Conservation (phyloP, 2,329 filamentous ascomycete genomes). For the Ceratocystis diversiconidia region DNA sequence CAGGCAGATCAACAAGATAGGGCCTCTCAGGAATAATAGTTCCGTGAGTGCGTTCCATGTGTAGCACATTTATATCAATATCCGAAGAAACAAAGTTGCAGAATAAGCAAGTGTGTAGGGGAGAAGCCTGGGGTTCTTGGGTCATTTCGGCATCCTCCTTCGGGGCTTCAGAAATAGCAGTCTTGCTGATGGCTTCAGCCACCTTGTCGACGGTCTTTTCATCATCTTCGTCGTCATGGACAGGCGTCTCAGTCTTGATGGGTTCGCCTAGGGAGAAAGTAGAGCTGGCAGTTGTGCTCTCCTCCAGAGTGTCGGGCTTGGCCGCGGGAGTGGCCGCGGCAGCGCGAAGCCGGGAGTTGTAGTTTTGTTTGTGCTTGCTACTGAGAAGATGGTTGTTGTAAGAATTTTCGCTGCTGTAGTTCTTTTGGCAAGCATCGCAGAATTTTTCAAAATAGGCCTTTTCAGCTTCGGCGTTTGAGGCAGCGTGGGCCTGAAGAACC, state of each 20-base stretch:
- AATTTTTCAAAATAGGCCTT: conserved; percentile 76
- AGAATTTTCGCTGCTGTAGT: conserved; percentile 92
- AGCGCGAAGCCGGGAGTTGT: conserved; percentile 21
- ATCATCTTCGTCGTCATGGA: conserved; percentile 49
- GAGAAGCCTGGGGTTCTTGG: conserved; percentile 19
- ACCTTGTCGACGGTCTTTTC: conserved; percentile 67
- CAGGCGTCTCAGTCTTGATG: conserved; percentile 29
- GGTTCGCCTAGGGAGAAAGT: conserved; percentile 84
- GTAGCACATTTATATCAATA: conserved; percentile 59
- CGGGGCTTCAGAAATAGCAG: conserved; percentile 47
- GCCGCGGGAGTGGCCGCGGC: conserved; percentile 23
- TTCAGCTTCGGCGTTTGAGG: conserved; percentile 68
- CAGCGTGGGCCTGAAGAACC: conserved; percentile 78
- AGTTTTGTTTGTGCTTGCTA: conserved; percentile 66
- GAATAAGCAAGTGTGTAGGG: conserved; percentile 54
- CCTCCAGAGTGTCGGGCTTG: conserved; percentile 51
- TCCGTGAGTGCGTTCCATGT: conserved; percentile 88
- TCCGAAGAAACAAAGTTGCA: conserved; percentile 76
- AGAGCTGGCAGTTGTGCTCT: conserved; percentile 73
- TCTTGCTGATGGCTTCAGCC: conserved; percentile 60
- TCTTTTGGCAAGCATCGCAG: conserved; percentile 74
- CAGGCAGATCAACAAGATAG: conserved; percentile 70
- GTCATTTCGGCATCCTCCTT: conserved; percentile 34
- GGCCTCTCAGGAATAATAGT: conserved; percentile 89
- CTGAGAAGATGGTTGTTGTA: conserved; percentile 85